A percentile compares a stretch with the other conserved stretches of the same genome.
Evolutionary conservation across 768 basidiomycete species (phyloP).

Genomic region (Russula lepida): DNA sequence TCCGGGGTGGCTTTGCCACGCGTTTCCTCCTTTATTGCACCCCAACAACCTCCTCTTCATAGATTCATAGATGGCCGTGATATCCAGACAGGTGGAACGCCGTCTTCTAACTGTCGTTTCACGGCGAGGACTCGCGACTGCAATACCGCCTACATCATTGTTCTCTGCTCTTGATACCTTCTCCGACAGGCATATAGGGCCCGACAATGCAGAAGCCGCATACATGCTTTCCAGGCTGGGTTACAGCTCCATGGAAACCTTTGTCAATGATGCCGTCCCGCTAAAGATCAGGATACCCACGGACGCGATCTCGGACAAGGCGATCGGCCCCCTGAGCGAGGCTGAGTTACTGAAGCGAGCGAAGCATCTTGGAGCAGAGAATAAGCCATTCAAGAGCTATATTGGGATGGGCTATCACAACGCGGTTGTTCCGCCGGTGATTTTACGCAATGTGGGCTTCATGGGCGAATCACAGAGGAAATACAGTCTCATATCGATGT

Average conservation of each 20-base stretch:
- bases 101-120: constrained; percentile 20
- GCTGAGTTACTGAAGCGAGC: constrained; percentile 72
- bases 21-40: neutral
- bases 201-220: constrained; percentile 69
- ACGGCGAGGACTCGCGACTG: constrained; percentile 47
- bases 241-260: constrained; percentile 81
- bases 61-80: constrained; percentile 16
- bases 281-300: constrained; percentile 63
- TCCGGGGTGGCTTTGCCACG: neutral
- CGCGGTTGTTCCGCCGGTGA: constrained; percentile 91
- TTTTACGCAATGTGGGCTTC: constrained; percentile 71
- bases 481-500: neutral
- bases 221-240: constrained; percentile 81
- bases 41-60: neutral
- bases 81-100: constrained; percentile 21
- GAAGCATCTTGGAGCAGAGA: constrained; percentile 65
- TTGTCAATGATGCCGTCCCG: constrained; percentile 78
- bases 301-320: constrained; percentile 50
- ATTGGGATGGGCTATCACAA: constrained; percentile 98
- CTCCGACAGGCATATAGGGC: constrained; percentile 85
- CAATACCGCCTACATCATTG: constrained; percentile 51
- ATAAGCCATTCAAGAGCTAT: constrained; percentile 82
- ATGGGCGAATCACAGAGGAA: neutral
- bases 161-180: constrained; percentile 89
- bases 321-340: constrained; percentile 76